Evolutionary conservation across 2,329 filamentous ascomycete species (phyloP).

Genomic region (Lachnellula arida): DNA sequence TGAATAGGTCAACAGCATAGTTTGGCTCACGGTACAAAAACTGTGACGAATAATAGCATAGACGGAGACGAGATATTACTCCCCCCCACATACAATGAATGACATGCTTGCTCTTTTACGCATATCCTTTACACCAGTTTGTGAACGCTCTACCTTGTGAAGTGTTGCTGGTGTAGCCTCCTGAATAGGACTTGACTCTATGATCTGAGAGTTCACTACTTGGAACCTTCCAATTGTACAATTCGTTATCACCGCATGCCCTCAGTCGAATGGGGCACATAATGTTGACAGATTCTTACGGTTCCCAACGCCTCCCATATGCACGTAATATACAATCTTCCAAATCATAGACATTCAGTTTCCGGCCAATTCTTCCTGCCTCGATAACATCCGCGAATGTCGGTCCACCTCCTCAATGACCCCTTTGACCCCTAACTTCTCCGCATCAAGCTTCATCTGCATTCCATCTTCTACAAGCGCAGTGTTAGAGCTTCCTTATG

Average conservation of each 20-base stretch:
- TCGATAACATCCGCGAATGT: slow-evolving; percentile 76
- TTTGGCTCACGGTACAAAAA: background rate
- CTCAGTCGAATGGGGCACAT: background rate
- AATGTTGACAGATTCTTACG: background rate
- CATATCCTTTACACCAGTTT: background rate
- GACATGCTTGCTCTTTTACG: background rate
- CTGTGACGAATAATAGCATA: background rate
- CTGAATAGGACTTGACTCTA: background rate
- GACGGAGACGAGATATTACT: background rate
- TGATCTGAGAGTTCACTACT: background rate
- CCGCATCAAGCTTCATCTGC: slow-evolving; percentile 76
- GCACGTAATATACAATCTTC: slow-evolving; percentile 17
- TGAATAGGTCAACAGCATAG: background rate
- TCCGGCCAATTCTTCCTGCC: slow-evolving; percentile 72
- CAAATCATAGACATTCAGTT: slow-evolving; percentile 18
- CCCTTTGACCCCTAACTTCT: slow-evolving; percentile 78
- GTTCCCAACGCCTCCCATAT: slow-evolving; percentile 25
- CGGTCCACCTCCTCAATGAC: slow-evolving; percentile 85
- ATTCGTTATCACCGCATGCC: too few relatives aligned
- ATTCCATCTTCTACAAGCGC: slow-evolving; percentile 75
- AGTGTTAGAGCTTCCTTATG: slow-evolving; percentile 19
- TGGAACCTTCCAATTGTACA: background rate
- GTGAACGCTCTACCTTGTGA: background rate
- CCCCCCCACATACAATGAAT: background rate
- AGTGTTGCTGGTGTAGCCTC: background rate